phyloP scores from a whole-genome alignment of 2,329 filamentous ascomycete genomes.

The Grosmannia clavigera region DNA sequence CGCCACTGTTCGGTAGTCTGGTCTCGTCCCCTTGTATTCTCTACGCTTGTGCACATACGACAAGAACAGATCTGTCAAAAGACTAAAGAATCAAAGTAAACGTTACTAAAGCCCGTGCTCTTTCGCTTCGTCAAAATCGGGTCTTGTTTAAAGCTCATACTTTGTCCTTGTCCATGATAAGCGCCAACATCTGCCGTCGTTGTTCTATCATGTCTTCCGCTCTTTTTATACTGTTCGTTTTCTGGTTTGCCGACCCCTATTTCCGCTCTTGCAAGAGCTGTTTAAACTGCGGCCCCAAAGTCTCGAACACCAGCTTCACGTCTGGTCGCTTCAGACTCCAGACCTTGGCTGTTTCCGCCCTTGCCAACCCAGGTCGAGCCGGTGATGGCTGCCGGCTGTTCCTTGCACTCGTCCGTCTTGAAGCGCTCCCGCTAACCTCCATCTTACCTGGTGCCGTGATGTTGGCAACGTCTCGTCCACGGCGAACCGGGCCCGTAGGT shows the following conservation, averaged over 20 bases:
- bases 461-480: slow-evolving; percentile 36
- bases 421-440: neutral
- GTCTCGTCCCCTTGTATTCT: too few relatives aligned
- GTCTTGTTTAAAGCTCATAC: neutral
- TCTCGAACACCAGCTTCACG: neutral
- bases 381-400: neutral
- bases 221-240: neutral
- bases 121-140: neutral
- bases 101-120: neutral
- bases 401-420: neutral
- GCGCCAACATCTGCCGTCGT: neutral
- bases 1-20: slow-evolving; percentile 55
- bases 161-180: neutral
- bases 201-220: neutral
- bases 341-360: neutral
- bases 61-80: neutral
- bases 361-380: neutral
- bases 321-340: neutral
- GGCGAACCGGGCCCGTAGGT: slow-evolving; percentile 37
- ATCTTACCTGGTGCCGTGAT: slow-evolving; percentile 17
- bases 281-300: neutral
- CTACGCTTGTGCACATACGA: neutral
- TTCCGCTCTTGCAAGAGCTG: neutral
- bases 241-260: neutral
- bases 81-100: neutral